Conservation (phyloP, 2,329 filamentous ascomycete genomes). For the Fusarium staphyleae region DNA sequence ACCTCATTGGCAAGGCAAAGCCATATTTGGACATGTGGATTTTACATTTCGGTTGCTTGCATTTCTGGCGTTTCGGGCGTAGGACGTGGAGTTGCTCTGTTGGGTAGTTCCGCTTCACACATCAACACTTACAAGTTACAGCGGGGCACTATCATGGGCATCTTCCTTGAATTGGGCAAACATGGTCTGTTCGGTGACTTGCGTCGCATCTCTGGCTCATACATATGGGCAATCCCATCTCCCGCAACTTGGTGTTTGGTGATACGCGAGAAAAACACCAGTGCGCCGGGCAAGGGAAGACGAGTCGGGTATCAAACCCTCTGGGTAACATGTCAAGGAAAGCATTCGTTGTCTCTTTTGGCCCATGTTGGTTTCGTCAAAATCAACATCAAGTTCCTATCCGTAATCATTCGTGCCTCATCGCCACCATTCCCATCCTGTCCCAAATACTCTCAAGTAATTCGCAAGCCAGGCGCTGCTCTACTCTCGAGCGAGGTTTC, state of each 20-base stretch:
- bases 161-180: not conserved
- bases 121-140: slow-evolving; percentile 1
- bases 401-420: slow-evolving; percentile 40
- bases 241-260: not conserved
- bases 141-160: not conserved
- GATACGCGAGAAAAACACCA: not conserved
- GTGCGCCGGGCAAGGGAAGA: not conserved
- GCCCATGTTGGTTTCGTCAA: slow-evolving; percentile 40
- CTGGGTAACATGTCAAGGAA: slow-evolving; percentile 15
- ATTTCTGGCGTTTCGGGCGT: slow-evolving; percentile 8
- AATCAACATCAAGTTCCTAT: slow-evolving; percentile 37
- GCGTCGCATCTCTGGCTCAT: slow-evolving; percentile 19
- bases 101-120: slow-evolving; percentile 19
- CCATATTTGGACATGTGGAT: not conserved
- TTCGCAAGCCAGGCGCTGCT: slow-evolving; percentile 22
- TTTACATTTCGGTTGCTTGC: not conserved
- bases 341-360: slow-evolving; percentile 40
- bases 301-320: slow-evolving; percentile 10
- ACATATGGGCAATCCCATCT: slow-evolving; percentile 5
- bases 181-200: slow-evolving; percentile 7
- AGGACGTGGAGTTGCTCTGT: slow-evolving; percentile 21
- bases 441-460: slow-evolving; percentile 33
- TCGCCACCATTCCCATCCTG: slow-evolving; percentile 32
- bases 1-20: slow-evolving; percentile 20
- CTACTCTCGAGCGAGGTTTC: slow-evolving; percentile 16